Base-by-base conservation (phyloP, 2,329 filamentous ascomycete species). In the Cladophialophora immunda region DNA sequence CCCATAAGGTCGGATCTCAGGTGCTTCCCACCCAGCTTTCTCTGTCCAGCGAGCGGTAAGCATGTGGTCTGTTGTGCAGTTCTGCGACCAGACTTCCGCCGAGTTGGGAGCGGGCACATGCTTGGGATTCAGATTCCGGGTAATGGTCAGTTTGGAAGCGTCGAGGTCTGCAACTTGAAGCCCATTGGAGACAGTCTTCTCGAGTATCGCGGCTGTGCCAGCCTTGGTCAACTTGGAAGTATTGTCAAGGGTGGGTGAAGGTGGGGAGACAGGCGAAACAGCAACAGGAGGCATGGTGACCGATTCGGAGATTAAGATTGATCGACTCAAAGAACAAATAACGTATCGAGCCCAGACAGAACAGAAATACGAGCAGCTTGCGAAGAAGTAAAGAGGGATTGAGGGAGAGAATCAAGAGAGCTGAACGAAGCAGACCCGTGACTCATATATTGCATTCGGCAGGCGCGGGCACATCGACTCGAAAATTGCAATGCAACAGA, bases 11-110 rank as follows among this genome's bases (percentile, higher is more conserved):
- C 88, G 87, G 66, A 96, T 85, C 73, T 90, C 85, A 1, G 93
- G 93, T 1, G 86, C 83, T 41, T 85, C 84, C 93, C 93, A 97
- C 73, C 93, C 93, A 22, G 80, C 76, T 52, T 81, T 76, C 25
- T 78, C 80, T 36, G 84, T 88, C 92, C 93, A 96, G 62, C 82
- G 81, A 22, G 84, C 90, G 59, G 89, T 90, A 74, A 95, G 84
- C 93, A 97, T 97, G 84, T 97, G 94, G 83, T 97, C 93, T 69
- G 92, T 93, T 83, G 84, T 86, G 66, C 77, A 69, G 32, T 75
- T 78, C 64, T 80, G 77, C 68, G 76, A 75, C 73, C 76, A 64
- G 65, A 80, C 77, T 73, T 81, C 78, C 1, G 77, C 73, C 6
- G 79, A 81, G 47, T 78, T 76, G 5, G 77, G 77, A 25, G 73